phyloP scores from a whole-genome alignment of 768 basidiomycete genomes.

The Lentinula sp. region DNA sequence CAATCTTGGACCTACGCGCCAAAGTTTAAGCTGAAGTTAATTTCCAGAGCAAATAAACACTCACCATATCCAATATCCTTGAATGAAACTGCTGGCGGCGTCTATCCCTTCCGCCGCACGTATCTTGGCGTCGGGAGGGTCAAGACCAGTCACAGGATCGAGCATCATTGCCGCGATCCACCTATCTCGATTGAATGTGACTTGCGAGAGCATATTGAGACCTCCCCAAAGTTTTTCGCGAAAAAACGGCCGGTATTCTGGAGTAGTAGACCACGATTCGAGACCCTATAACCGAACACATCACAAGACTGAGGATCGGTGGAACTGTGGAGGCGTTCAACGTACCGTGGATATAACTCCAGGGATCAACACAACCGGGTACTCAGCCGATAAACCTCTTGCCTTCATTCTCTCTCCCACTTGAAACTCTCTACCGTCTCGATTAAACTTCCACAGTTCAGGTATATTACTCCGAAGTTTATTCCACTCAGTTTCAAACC shows the following conservation, averaged over 20 bases:
- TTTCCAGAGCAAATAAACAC: constrained; percentile 7
- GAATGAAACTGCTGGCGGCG: constrained; percentile 80
- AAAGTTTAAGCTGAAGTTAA: background rate
- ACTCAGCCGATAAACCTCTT: constrained; percentile 58
- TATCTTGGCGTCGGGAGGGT: constrained; percentile 80
- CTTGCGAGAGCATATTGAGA: constrained; percentile 78
- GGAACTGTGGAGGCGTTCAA: background rate
- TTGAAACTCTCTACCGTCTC: constrained; percentile 75
- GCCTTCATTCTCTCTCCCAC: constrained; percentile 65
- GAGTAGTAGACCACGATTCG: constrained; percentile 90
- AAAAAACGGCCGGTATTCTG: constrained; percentile 84
- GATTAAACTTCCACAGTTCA: constrained; percentile 77
- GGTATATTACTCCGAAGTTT: constrained; percentile 64
- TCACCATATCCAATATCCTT: constrained; percentile 94
- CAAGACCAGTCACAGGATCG: constrained; percentile 87
- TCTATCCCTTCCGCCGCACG: constrained; percentile 90
- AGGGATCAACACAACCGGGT: constrained; percentile 84
- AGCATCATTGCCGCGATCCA: constrained; percentile 92
- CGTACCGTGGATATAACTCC: constrained; percentile 84
- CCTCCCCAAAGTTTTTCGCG: constrained; percentile 83
- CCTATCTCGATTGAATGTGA: constrained; percentile 74
- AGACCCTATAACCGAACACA: constrained; percentile 45
- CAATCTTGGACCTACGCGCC: constrained; percentile 70
- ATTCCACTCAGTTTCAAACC: constrained; percentile 68
- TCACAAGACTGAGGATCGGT: background rate